These are phyloP conservation scores for Neurospora cerealis DNA, from an alignment of 495 filamentous ascomycete species.

Conservation along the genomic window DNA sequence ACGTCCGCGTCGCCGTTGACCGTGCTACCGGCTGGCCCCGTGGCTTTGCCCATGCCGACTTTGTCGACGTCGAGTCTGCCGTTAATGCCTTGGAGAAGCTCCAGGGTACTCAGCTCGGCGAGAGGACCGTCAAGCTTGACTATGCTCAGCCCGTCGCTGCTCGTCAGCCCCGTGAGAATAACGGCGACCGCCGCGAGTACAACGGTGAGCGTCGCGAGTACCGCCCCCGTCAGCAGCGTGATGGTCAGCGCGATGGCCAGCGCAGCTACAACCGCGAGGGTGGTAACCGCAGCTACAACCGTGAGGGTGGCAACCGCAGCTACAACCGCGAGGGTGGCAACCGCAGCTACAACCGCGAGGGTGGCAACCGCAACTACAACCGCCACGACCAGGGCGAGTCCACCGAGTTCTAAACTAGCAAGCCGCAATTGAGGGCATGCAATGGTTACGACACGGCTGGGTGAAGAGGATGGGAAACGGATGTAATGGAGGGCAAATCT, in stretches of 20 bases:
- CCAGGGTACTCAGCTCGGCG: slow-evolving; percentile 47
- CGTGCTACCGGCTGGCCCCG: slow-evolving; percentile 75
- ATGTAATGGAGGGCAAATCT: background rate
- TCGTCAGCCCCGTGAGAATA: background rate
- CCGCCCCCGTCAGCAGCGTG: background rate
- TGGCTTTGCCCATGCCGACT: slow-evolving; percentile 88
- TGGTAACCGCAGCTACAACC: background rate
- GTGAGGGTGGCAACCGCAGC: background rate
- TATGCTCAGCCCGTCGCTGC: slow-evolving; percentile 29
- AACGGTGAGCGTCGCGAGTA: background rate
- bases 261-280: background rate
- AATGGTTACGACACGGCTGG: background rate
- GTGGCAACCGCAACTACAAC: background rate
- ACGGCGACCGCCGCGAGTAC: background rate
- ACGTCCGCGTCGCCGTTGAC: slow-evolving; percentile 86
- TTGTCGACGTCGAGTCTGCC: slow-evolving; percentile 56
- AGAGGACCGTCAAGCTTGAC: slow-evolving; percentile 56
- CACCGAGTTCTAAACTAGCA: background rate
- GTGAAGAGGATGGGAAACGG: background rate
- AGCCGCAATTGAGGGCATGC: background rate
- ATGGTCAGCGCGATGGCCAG: background rate
- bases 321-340: background rate
- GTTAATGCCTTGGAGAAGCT: slow-evolving; percentile 47
- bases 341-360: background rate
- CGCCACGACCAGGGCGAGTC: background rate